Evolutionary conservation across 1,139 yeast genomes (phyloP), one percentile per base, ranked within the genome.

Genomic region (Geotrichum macrosporum): DNA sequence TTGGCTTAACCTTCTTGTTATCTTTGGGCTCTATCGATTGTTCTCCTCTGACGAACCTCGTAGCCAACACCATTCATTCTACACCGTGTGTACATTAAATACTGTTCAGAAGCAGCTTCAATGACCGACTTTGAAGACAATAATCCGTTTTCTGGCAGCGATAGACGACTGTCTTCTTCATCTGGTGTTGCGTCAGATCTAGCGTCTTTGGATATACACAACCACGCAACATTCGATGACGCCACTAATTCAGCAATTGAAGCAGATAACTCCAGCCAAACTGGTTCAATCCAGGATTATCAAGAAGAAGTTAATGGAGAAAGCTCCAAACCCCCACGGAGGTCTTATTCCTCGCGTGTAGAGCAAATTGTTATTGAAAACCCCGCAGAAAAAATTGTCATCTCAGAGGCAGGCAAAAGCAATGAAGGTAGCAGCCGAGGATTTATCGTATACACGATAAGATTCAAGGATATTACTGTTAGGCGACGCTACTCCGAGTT

Each of bases 401-500:
- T 88, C 47, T 70, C 75, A 0, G 94, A 84, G 53, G 95, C 95
- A 0, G 81, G 81, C 22, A 86, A 84, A 62, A 76, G 86, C 32
- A 81, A 77, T 46, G 96, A 88, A 58, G 86, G 87, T 16, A 73
- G 82, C 58, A 81, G 69, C 61, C 74, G 81, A 63, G 81, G 79
- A 31, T 89, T 81, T 55, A 78, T 89, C 40, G 86, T 86, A 0
- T 92, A 92, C 64, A 81, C 94, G 10, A 86, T 92, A 51, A 76
- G 76, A 54, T 66, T 78, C 35, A 80, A 54, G 34, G 81, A 78
- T 43, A 61, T 75, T 12, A 74, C 77, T 29, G 89, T 89, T 1
- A 72, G 89, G 48, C 73, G 98, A 56, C 71, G 98, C 35, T 92
- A 92, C 65, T 84, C 95, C 42, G 98, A 92, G 62, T 92, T 92